A percentile compares a stretch with the other conserved stretches of the same genome.
Evolutionary conservation across 2,329 filamentous ascomycete genomes (phyloP).

Genomic region (Salinomyces thailandicus): DNA sequence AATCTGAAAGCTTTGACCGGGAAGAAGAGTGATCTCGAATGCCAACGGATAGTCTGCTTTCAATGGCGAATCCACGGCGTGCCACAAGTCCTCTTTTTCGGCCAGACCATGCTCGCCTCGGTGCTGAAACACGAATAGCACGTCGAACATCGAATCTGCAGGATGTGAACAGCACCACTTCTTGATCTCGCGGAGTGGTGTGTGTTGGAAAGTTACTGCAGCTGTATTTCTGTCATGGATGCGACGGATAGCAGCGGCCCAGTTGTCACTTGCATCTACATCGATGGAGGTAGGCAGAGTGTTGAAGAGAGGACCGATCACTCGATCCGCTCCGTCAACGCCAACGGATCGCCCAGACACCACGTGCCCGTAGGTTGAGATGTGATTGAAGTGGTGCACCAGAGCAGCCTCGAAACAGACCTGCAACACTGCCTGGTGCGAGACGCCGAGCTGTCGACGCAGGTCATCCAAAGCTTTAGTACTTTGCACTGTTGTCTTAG

Average conservation of each 20-base stretch:
- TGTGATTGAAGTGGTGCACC: constrained; percentile 37
- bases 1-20: constrained; percentile 41
- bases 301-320: constrained; percentile 81
- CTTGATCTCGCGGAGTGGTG: constrained; percentile 65
- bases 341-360: constrained; percentile 68
- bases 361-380: constrained; percentile 59
- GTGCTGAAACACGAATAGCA: constrained; percentile 70
- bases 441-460: constrained; percentile 55
- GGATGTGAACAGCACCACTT: constrained; percentile 59
- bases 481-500: not conserved
- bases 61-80: constrained; percentile 36
- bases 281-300: constrained; percentile 62
- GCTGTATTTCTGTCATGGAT: constrained; percentile 63
- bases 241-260: constrained; percentile 48
- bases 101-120: not conserved
- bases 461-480: constrained; percentile 24
- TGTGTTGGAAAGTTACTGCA: constrained; percentile 64
- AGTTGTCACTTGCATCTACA: constrained; percentile 39
- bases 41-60: constrained; percentile 64
- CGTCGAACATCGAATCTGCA: constrained; percentile 59
- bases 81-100: constrained; percentile 39
- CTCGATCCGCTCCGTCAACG: constrained; percentile 51
- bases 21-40: constrained; percentile 55
- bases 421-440: constrained; percentile 69
- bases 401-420: constrained; percentile 61